phyloP scores from a whole-genome alignment of 1,284 basidiomycete genomes.

The Kwoniella shivajii region DNA sequence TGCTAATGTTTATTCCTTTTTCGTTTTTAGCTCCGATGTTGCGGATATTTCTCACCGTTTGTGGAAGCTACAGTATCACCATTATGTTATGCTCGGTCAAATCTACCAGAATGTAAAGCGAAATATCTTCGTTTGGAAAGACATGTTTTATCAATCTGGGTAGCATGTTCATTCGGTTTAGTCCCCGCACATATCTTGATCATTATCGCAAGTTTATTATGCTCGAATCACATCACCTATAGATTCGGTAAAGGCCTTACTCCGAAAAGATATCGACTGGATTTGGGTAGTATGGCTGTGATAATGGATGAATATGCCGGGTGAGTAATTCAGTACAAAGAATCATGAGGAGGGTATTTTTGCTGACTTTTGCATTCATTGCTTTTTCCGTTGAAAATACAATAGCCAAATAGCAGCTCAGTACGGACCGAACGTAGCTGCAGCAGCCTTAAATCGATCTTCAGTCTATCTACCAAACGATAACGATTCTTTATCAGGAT shows the following conservation, averaged over 20 bases:
- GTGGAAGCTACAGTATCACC: slow-evolving; percentile 67
- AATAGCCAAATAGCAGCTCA: slow-evolving; percentile 53
- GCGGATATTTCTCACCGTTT: slow-evolving; percentile 67
- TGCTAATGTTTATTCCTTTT: background rate
- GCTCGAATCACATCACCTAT: slow-evolving; percentile 73
- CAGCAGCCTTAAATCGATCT: slow-evolving; percentile 46
- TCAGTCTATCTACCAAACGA: slow-evolving; percentile 24
- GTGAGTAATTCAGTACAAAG: slow-evolving; percentile 52
- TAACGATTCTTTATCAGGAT: slow-evolving; percentile 10
- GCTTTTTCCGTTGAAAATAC: background rate
- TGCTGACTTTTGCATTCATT: background rate
- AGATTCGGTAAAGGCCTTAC: slow-evolving; percentile 76
- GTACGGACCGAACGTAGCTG: slow-evolving; percentile 50
- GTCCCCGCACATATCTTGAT: slow-evolving; percentile 67
- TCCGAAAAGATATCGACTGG: slow-evolving; percentile 69
- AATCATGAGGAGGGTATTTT: background rate
- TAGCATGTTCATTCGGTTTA: slow-evolving; percentile 65
- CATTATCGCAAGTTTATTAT: slow-evolving; percentile 66
- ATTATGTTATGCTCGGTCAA: slow-evolving; percentile 66
- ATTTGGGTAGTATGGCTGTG: slow-evolving; percentile 66
- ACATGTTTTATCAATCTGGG: slow-evolving; percentile 61
- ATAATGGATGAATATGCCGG: slow-evolving; percentile 71
- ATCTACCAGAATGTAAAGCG: slow-evolving; percentile 69
- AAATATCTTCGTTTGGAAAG: slow-evolving; percentile 65
- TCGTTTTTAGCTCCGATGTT: slow-evolving; percentile 60